Evolutionary conservation across 495 filamentous ascomycete genomes (phyloP), one percentile per base, ranked within the genome.

Genomic region (Parachaetomium inaequale): DNA sequence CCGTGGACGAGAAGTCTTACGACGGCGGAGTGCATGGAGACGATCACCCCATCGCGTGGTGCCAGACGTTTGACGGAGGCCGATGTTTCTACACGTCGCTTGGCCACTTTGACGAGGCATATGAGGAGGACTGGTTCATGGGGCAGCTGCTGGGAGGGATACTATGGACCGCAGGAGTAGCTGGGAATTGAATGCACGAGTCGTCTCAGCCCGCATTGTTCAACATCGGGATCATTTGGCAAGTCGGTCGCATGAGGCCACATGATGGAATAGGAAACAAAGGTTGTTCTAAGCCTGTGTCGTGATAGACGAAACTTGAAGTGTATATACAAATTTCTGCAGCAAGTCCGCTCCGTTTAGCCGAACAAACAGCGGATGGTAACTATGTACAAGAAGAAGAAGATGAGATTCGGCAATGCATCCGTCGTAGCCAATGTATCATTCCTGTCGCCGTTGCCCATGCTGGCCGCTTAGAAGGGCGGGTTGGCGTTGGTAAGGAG

Each of bases 401-500:
- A 7, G 14, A 32, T 32, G 3, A 28, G 10, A 17, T n/a, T n/a
- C n/a, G 28, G 29, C 7, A 31, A 7, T 29, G 0, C 4, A 52
- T 34, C 12, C 4, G 26, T n/a, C 47, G 19, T 19, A 19, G 4
- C 19, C 19, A 15, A 21, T 19, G 7, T n/a, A n/a, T 15, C 4
- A 4, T n/a, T 4, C 15, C 17, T 12, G 7, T 4, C 38, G 15
- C 38, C 38, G 8, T n/a, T 42, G 38, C n/a, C n/a, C n/a, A n/a
- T n/a, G 38, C 32, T 5, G 5, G 11, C 7, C 1, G 51, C 43
- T 67, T 68, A 73, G 70, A 84, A 83, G 11, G 76, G 52, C 32
- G 88, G 88, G 70, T 82, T 86, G 70, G 88, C 87, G 70, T 90
- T 90, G 67, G 70, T 76, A 63, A 91, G 66, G 61, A 90, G 76